Evolutionary conservation across 2,329 filamentous ascomycete genomes (phyloP).

Genomic region (Colletotrichum horii): DNA sequence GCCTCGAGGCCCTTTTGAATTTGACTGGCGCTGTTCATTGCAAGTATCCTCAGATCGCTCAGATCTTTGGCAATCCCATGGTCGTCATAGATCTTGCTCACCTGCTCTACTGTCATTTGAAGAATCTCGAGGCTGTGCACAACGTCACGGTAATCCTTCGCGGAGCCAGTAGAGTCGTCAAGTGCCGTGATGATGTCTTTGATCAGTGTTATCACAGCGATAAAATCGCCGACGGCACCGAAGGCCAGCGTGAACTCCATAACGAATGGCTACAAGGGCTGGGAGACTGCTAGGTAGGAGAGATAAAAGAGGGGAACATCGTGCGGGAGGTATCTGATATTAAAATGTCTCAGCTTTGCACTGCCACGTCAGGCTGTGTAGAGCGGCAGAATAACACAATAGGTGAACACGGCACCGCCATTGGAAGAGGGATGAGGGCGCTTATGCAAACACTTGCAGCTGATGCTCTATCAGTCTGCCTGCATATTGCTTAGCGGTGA

Average conservation of each 20-base stretch:
- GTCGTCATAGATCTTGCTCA: background rate
- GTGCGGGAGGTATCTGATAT: background rate
- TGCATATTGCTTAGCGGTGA: no score
- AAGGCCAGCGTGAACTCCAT: conserved; percentile 26
- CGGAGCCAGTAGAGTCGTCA: conserved; percentile 30
- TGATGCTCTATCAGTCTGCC: no score
- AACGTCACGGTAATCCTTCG: conserved; percentile 31
- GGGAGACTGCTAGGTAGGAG: background rate
- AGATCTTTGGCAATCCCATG: background rate
- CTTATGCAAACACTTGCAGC: no score
- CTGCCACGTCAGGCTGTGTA: background rate
- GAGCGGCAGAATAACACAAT: background rate
- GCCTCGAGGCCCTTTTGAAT: background rate
- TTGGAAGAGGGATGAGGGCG: no score
- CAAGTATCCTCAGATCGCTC: background rate
- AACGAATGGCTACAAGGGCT: no score
- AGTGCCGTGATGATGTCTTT: conserved; percentile 33
- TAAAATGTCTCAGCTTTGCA: background rate
- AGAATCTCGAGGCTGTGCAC: conserved; percentile 28
- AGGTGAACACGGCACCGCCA: no score
- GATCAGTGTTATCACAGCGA: conserved; percentile 29
- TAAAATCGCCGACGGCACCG: conserved; percentile 34
- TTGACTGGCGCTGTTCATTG: background rate
- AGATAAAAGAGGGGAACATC: background rate
- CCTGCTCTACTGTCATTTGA: background rate